These are phyloP conservation scores for Backusella sp. DNA, from an alignment of 192 early-diverging fungal genomes.

Conservation along the genomic window DNA sequence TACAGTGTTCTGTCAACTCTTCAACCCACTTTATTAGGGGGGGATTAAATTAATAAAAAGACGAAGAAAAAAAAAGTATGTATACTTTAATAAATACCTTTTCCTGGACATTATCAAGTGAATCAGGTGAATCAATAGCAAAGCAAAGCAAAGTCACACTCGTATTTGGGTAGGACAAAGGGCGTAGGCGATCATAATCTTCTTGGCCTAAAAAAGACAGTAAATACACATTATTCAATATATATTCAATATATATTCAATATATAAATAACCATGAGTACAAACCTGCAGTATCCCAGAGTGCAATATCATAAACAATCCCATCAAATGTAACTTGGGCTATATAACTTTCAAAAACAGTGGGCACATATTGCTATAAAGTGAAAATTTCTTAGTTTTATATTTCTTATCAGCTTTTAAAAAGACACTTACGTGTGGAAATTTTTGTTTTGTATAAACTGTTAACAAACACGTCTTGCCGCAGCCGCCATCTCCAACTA, in stretches of 20 bases:
- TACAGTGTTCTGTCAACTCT: slow-evolving; percentile 79
- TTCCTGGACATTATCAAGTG: slow-evolving; percentile 77
- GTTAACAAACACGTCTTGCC: slow-evolving; percentile 78
- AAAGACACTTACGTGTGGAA: not conserved
- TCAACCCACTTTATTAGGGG: slow-evolving; percentile 68
- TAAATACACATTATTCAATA: not conserved
- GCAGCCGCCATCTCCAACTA: slow-evolving; percentile 73
- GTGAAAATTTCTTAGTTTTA: not conserved
- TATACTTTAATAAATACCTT: slow-evolving; percentile 33
- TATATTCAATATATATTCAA: not conserved
- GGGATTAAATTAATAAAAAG: not conserved
- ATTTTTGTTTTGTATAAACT: slow-evolving; percentile 51
- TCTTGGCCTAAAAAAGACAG: slow-evolving; percentile 22
- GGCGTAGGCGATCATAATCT: slow-evolving; percentile 67
- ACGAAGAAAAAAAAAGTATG: not conserved
- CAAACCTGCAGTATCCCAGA: slow-evolving; percentile 75
- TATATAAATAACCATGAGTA: not conserved
- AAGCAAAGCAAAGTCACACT: slow-evolving; percentile 92
- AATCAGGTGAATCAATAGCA: slow-evolving; percentile 76
- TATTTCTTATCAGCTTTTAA: not conserved
- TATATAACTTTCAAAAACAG: slow-evolving; percentile 73
- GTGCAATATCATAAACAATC: slow-evolving; percentile 64
- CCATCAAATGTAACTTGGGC: slow-evolving; percentile 64
- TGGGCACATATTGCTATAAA: slow-evolving; percentile 53
- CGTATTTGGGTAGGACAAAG: slow-evolving; percentile 85